A percentile compares a stretch with the other conserved stretches of the same genome.
phyloP scores from a whole-genome alignment of 352 stramenopile species.

The Phytophthora pini region DNA sequence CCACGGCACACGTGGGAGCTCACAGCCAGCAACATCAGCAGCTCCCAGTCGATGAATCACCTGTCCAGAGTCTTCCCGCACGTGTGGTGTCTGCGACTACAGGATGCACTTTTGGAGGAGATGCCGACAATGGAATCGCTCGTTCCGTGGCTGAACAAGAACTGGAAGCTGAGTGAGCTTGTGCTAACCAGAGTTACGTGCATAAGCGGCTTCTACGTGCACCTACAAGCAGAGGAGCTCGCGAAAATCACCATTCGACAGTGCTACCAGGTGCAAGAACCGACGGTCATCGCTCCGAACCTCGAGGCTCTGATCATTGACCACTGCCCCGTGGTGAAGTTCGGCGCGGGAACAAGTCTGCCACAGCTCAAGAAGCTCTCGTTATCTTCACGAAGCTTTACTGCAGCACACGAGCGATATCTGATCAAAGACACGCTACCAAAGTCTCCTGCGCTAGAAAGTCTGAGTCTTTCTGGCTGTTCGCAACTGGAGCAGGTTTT shows the following conservation, averaged over 20 bases:
- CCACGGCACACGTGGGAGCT: slow-evolving; percentile 55
- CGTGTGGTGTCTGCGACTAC: slow-evolving; percentile 46
- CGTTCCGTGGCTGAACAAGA: slow-evolving; percentile 29
- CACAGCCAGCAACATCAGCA: slow-evolving; percentile 38
- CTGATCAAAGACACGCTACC: slow-evolving; percentile 54
- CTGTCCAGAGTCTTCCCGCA: slow-evolving; percentile 46
- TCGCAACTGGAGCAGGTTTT: slow-evolving; percentile 65
- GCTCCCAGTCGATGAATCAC: slow-evolving; percentile 27
- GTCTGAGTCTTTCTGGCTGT: slow-evolving; percentile 52
- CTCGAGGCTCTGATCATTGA: slow-evolving; percentile 50
- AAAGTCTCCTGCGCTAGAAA: slow-evolving; percentile 31
- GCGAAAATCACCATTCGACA: slow-evolving; percentile 53
- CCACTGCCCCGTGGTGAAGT: slow-evolving; percentile 50
- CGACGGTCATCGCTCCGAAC: slow-evolving; percentile 39
- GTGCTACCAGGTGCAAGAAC: slow-evolving; percentile 68
- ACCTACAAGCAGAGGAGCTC: slow-evolving; percentile 51
- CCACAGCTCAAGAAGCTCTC: slow-evolving; percentile 53
- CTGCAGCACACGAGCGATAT: slow-evolving; percentile 41
- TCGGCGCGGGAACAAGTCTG: slow-evolving; percentile 50
- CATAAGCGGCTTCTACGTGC: slow-evolving; percentile 54
- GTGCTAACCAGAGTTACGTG: slow-evolving; percentile 54
- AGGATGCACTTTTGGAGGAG: slow-evolving; percentile 38
- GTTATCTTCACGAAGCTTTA: slow-evolving; percentile 59
- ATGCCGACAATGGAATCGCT: slow-evolving; percentile 45
- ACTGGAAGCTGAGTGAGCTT: slow-evolving; percentile 49